Conservation (phyloP, 805 yeast species). For the Pichia rugopelliculosa region DNA sequence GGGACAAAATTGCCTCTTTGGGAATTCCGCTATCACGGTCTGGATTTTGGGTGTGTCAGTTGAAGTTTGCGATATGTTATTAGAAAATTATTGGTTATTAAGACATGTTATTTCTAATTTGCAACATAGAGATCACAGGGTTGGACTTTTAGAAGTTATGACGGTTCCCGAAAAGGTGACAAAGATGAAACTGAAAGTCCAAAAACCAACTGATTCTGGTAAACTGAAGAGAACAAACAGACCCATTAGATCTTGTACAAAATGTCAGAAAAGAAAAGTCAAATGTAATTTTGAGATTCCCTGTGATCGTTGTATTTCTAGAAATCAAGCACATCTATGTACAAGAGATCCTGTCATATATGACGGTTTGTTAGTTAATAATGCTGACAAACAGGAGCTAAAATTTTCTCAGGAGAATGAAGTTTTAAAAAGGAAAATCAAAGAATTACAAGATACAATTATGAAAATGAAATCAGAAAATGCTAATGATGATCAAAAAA, state of each 20-base stretch:
- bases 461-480: slow-evolving; percentile 6
- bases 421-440: slow-evolving; percentile 21
- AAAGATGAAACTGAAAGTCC: background rate
- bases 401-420: slow-evolving; percentile 24
- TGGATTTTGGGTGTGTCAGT: no score
- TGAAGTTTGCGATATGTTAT: no score
- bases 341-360: slow-evolving; percentile 29
- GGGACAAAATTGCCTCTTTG: no score
- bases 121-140: no score
- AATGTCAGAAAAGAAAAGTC: slow-evolving; percentile 40
- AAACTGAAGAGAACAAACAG: slow-evolving; percentile 26
- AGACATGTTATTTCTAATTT: no score
- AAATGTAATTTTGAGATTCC: slow-evolving; percentile 43
- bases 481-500: background rate
- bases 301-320: slow-evolving; percentile 35
- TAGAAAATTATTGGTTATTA: no score
- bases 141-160: background rate
- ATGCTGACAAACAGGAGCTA: slow-evolving; percentile 19
- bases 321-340: slow-evolving; percentile 28
- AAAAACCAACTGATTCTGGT: slow-evolving; percentile 8
- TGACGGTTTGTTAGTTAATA: slow-evolving; percentile 26
- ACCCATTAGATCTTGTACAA: slow-evolving; percentile 36
- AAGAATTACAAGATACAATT: slow-evolving; percentile 21
- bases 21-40: no score
- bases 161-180: background rate